Evolutionary conservation across 2,329 filamentous ascomycete species (phyloP).

Genomic region (Arthrobotrys musiformis): DNA sequence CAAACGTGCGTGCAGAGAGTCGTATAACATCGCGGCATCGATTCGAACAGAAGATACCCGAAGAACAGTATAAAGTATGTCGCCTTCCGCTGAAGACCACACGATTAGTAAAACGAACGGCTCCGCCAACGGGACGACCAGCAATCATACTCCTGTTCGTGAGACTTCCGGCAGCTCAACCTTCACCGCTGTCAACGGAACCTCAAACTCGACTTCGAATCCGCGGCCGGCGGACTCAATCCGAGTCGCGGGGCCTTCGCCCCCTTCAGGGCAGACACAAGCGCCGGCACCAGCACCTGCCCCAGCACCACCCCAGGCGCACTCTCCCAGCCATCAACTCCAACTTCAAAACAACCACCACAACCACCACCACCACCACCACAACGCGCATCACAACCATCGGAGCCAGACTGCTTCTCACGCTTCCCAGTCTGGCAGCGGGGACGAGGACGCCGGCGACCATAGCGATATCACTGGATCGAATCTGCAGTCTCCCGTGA

Average conservation of each 20-base stretch:
- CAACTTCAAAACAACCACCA: slow-evolving; percentile 28
- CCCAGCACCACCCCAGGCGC: neutral
- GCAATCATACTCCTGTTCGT: slow-evolving; percentile 25
- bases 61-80: slow-evolving; percentile 26
- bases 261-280: too few relatives aligned
- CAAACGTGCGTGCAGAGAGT: slow-evolving; percentile 7
- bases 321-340: slow-evolving; percentile 36
- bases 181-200: slow-evolving; percentile 54
- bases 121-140: slow-evolving; percentile 47
- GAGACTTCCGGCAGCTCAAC: slow-evolving; percentile 43
- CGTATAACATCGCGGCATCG: slow-evolving; percentile 14
- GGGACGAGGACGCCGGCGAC: slow-evolving; percentile 50
- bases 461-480: slow-evolving; percentile 48
- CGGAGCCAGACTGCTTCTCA: slow-evolving; percentile 53
- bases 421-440: slow-evolving; percentile 52
- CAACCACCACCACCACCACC: slow-evolving; percentile 27
- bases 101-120: slow-evolving; percentile 48
- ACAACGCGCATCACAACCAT: slow-evolving; percentile 28
- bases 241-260: slow-evolving; percentile 36
- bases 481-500: slow-evolving; percentile 49
- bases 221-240: slow-evolving; percentile 39
- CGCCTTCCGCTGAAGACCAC: slow-evolving; percentile 45
- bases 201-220: slow-evolving; percentile 33
- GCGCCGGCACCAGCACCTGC: neutral
- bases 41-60: neutral